phyloP scores from a whole-genome alignment of 2,329 filamentous ascomycete species.

The Chrysoporthe puriensis region DNA sequence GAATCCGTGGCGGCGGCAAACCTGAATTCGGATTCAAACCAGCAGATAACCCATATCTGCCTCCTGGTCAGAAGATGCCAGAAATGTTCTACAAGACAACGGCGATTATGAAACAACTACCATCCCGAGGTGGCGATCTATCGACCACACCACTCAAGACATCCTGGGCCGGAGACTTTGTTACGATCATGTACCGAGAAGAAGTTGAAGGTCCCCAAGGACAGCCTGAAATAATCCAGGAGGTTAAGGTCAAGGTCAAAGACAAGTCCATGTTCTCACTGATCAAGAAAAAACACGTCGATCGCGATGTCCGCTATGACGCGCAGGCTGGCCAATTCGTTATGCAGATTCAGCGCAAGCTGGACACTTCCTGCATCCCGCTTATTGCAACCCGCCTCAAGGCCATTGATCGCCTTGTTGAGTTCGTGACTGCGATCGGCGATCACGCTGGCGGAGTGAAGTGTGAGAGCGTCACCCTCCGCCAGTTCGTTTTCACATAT shows the following conservation, averaged over 20 bases:
- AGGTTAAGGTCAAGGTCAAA: conserved; percentile 59
- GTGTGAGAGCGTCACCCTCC: conserved; percentile 63
- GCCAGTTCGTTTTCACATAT: conserved; percentile 72
- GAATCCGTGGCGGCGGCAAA: background rate
- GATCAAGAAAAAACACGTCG: conserved; percentile 58
- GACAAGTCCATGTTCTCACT: conserved; percentile 58
- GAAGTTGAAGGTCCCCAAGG: conserved; percentile 36
- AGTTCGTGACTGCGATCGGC: conserved; percentile 69
- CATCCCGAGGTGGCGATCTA: conserved; percentile 30
- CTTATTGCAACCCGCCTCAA: conserved; percentile 64
- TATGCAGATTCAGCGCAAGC: conserved; percentile 60
- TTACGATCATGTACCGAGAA: conserved; percentile 61
- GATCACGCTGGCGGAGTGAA: conserved; percentile 57
- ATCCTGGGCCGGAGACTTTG: conserved; percentile 62
- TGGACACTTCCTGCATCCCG: conserved; percentile 60
- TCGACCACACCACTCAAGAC: conserved; percentile 35
- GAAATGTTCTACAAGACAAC: conserved; percentile 54
- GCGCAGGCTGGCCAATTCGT: conserved; percentile 61
- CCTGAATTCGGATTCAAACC: conserved; percentile 30
- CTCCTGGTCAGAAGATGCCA: conserved; percentile 51
- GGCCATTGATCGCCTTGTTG: conserved; percentile 71
- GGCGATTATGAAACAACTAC: conserved; percentile 39
- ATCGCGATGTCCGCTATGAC: conserved; percentile 66
- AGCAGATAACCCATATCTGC: conserved; percentile 43
- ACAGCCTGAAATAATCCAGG: conserved; percentile 47